These are phyloP conservation scores for Kazachstania taianensis DNA, from an alignment of 805 yeast genomes.

Conservation along the genomic window DNA sequence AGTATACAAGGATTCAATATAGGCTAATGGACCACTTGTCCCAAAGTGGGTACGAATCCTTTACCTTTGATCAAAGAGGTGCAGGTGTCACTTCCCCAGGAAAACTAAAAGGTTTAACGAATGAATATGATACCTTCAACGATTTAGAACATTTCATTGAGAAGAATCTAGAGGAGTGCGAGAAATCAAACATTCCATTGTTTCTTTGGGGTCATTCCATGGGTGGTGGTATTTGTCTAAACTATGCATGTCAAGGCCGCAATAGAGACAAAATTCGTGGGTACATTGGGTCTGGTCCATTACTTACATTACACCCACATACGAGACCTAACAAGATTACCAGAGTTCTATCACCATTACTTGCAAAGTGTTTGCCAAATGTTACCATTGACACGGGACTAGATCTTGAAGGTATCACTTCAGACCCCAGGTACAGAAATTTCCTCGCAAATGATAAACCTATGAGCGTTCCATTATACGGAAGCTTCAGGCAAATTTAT, in stretches of 20 bases:
- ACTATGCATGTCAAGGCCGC: conserved; percentile 50
- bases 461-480: conserved; percentile 36
- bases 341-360: conserved; percentile 34
- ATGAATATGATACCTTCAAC: conserved; percentile 44
- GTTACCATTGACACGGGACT: conserved; percentile 46
- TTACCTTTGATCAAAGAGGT: conserved; percentile 68
- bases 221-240: conserved; percentile 70
- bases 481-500: conserved; percentile 45
- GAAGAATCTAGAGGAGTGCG: conserved; percentile 16
- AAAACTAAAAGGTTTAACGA: conserved; percentile 42
- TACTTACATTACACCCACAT: conserved; percentile 46
- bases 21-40: conserved; percentile 45
- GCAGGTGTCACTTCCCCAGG: conserved; percentile 57
- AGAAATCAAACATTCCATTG: conserved; percentile 25
- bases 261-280: conserved; percentile 37
- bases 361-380: conserved; percentile 37
- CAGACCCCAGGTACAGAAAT: conserved; percentile 36
- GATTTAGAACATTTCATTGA: conserved; percentile 47
- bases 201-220: conserved; percentile 62
- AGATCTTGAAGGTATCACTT: conserved; percentile 44
- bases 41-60: conserved; percentile 49
- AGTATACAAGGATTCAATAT: conserved; percentile 39
- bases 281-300: conserved; percentile 48
- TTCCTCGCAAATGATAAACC: conserved; percentile 36
- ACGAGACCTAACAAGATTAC: conserved; percentile 43